Evolutionary conservation across 2,329 filamentous ascomycete genomes (phyloP).

Genomic region (Claviceps capensis): DNA sequence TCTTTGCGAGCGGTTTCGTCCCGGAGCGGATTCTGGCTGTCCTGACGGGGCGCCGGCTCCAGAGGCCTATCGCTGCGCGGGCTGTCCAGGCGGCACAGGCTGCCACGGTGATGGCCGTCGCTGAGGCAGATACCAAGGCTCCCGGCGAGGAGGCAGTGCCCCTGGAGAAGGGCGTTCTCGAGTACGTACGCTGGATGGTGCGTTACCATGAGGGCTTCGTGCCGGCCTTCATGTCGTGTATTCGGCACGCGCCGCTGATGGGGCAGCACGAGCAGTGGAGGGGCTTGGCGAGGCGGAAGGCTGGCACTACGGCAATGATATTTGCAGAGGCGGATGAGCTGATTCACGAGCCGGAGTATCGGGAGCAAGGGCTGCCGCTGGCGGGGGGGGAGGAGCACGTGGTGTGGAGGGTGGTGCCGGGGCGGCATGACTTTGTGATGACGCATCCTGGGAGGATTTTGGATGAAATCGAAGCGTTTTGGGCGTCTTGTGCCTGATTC

Average conservation of each 20-base stretch:
- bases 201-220: slow-evolving; percentile 43
- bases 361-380: slow-evolving; percentile 33
- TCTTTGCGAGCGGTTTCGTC: slow-evolving; percentile 41
- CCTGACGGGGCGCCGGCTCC: slow-evolving; percentile 34
- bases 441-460: slow-evolving; percentile 34
- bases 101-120: slow-evolving; percentile 16
- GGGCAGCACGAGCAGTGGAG: slow-evolving; percentile 38
- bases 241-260: slow-evolving; percentile 39
- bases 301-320: slow-evolving; percentile 35
- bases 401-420: slow-evolving; percentile 36
- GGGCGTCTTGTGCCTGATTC: slow-evolving; percentile 17
- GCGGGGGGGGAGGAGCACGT: slow-evolving; percentile 36
- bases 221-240: slow-evolving; percentile 43
- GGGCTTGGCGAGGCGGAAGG: slow-evolving; percentile 26
- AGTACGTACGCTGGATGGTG: slow-evolving; percentile 45
- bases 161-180: slow-evolving; percentile 33
- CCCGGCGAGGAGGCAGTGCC: slow-evolving; percentile 12
- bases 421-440: slow-evolving; percentile 50
- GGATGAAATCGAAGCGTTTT: slow-evolving; percentile 33
- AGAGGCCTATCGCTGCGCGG: slow-evolving; percentile 32
- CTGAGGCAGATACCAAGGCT: slow-evolving; percentile 22
- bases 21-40: slow-evolving; percentile 37
- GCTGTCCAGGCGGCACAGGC: slow-evolving; percentile 12
- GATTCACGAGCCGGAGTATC: slow-evolving; percentile 36
- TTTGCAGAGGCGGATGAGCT: slow-evolving; percentile 38